phyloP scores from a whole-genome alignment of 768 basidiomycete species.

The Amanita exitialis region DNA sequence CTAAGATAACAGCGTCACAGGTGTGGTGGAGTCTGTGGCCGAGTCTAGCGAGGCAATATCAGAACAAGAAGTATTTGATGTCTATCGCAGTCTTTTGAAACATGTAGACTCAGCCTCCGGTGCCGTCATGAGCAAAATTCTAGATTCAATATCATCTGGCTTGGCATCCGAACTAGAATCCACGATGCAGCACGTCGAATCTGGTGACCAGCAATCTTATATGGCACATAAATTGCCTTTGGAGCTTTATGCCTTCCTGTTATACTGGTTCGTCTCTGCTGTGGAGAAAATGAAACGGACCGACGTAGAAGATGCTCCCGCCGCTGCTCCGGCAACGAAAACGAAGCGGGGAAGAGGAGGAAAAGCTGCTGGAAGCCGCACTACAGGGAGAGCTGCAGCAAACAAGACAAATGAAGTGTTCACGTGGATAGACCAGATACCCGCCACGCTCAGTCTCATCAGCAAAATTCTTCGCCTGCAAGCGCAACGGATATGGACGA shows the following conservation, averaged over 20 bases:
- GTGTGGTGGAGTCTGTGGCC: slow-evolving; percentile 75
- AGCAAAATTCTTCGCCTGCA: slow-evolving; percentile 56
- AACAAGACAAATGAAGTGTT: slow-evolving; percentile 43
- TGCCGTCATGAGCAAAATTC: slow-evolving; percentile 67
- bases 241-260: slow-evolving; percentile 86
- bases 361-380: slow-evolving; percentile 30
- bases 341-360: slow-evolving; percentile 50
- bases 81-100: slow-evolving; percentile 77
- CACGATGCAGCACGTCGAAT: slow-evolving; percentile 57
- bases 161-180: slow-evolving; percentile 66
- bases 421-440: slow-evolving; percentile 76
- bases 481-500: slow-evolving; percentile 83
- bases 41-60: slow-evolving; percentile 64
- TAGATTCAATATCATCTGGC: slow-evolving; percentile 79
- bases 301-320: slow-evolving; percentile 35
- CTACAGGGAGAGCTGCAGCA: slow-evolving; percentile 24
- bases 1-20: slow-evolving; percentile 22
- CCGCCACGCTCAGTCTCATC: slow-evolving; percentile 57
- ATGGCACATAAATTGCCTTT: slow-evolving; percentile 61
- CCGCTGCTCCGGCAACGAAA: slow-evolving; percentile 26
- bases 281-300: slow-evolving; percentile 67
- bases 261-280: slow-evolving; percentile 83
- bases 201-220: slow-evolving; percentile 54
- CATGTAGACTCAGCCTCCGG: slow-evolving; percentile 53
- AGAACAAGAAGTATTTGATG: slow-evolving; percentile 65